These are phyloP conservation scores for Hyaloscypha hepaticicola DNA, from an alignment of 495 filamentous ascomycete species.

Conservation along the genomic window DNA sequence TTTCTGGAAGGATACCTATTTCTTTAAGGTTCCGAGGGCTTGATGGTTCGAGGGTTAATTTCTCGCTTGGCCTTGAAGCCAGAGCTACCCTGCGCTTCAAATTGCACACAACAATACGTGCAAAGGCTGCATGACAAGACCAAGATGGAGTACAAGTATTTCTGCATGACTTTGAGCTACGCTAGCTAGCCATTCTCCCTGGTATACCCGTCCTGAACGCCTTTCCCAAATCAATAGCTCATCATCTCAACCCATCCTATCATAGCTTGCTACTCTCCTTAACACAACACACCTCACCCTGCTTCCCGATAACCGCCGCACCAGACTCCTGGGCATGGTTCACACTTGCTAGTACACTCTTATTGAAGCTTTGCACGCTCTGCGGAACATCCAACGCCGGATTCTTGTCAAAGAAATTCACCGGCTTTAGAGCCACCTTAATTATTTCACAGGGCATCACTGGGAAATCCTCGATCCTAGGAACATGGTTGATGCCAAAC, in stretches of 20 bases:
- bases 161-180: constrained; percentile 31
- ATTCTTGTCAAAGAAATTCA: constrained; percentile 75
- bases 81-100: no score
- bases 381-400: constrained; percentile 75
- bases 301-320: constrained; percentile 34
- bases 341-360: constrained; percentile 43
- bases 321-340: constrained; percentile 30
- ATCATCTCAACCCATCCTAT: not conserved
- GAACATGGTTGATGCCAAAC: constrained; percentile 63
- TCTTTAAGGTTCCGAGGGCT: no score
- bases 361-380: constrained; percentile 50
- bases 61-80: no score
- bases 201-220: constrained; percentile 17
- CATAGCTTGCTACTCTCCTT: constrained; percentile 30
- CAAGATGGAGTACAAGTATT: constrained; percentile 27
- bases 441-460: constrained; percentile 69
- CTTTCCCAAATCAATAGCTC: not conserved
- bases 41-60: no score
- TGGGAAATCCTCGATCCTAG: constrained; percentile 60
- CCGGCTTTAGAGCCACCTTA: constrained; percentile 63
- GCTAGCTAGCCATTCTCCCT: constrained; percentile 29
- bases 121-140: not conserved
- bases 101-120: no score
- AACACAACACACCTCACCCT: constrained; percentile 42
- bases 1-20: no score